phyloP scores from a whole-genome alignment of 495 filamentous ascomycete species.

The Hyaloscypha bicolor region DNA sequence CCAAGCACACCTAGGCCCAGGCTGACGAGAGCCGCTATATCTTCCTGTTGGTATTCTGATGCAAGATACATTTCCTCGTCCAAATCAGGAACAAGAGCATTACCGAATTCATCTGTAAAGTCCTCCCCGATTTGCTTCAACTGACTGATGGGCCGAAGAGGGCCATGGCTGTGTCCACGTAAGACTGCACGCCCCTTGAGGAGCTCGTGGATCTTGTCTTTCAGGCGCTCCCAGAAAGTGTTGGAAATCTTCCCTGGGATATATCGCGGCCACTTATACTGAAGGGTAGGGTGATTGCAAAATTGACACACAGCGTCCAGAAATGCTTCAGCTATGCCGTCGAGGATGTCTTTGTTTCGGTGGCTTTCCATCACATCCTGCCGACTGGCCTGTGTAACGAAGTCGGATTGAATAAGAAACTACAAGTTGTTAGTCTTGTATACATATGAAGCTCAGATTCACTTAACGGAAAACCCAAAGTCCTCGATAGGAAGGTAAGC shows the following conservation, averaged over 20 bases:
- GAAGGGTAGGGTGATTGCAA: constrained; percentile 30
- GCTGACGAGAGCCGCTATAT: constrained; percentile 14
- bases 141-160: constrained; percentile 14
- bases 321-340: constrained; percentile 32
- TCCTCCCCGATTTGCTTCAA: constrained; percentile 24
- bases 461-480: constrained; percentile 17
- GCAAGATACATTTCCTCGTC: constrained; percentile 28
- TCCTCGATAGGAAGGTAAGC: constrained; percentile 16
- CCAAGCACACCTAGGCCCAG: constrained; percentile 23
- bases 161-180: constrained; percentile 17
- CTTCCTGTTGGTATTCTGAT: constrained; percentile 19
- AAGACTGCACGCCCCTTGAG: constrained; percentile 9
- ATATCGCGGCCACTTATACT: constrained; percentile 36
- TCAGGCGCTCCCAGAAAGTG: constrained; percentile 25
- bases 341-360: constrained; percentile 30
- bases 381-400: constrained; percentile 46
- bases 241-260: constrained; percentile 28
- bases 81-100: no score
- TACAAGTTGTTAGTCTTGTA: constrained; percentile 29
- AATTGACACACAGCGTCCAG: constrained; percentile 33
- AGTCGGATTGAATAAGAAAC: constrained; percentile 53
- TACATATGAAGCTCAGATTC: constrained; percentile 4
- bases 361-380: constrained; percentile 39
- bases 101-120: constrained; percentile 26
- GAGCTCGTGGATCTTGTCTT: constrained; percentile 14